Percentiles rank a stretch among this genome's conserved stretches.
Conservation (phyloP, 306 rosid species). For the Corylus avellana region DNA sequence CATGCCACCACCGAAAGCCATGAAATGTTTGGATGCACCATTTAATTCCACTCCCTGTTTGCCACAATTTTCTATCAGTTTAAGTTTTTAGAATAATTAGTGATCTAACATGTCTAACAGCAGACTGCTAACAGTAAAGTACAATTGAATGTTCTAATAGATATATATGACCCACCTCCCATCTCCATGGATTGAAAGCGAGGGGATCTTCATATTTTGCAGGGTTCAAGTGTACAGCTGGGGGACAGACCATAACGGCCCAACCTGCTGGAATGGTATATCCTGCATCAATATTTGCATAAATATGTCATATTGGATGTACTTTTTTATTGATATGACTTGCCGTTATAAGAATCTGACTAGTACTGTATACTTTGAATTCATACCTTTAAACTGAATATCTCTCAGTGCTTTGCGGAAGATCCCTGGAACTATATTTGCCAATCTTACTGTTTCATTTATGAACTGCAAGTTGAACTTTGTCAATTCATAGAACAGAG, state of each 20-base stretch:
- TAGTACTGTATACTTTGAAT: background rate
- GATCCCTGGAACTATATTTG: constrained; percentile 94
- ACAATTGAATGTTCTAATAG: background rate
- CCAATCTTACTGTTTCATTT: constrained; percentile 91
- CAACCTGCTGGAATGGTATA: constrained; percentile 91
- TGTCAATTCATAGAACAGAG: constrained; percentile 16
- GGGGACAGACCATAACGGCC: constrained; percentile 97
- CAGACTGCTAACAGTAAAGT: constrained; percentile 1
- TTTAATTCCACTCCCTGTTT: constrained; percentile 62
- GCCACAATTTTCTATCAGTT: too few relatives aligned
- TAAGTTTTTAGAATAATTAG: too few relatives aligned
- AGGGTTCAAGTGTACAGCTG: constrained; percentile 92
- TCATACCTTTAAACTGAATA: constrained; percentile 71
- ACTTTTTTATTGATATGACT: background rate
- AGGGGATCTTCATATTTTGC: constrained; percentile 75
- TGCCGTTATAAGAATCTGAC: background rate
- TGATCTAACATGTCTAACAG: background rate
- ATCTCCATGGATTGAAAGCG: constrained; percentile 81
- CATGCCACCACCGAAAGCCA: constrained; percentile 99
- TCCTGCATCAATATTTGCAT: constrained; percentile 44
- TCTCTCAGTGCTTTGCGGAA: constrained; percentile 82
- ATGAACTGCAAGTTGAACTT: constrained; percentile 62
- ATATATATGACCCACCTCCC: constrained; percentile 56
- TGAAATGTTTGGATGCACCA: constrained; percentile 75
- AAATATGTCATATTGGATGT: constrained; percentile 26